Conservation (phyloP, 495 filamentous ascomycete species). For the Penicillium cosmopolitanum region DNA sequence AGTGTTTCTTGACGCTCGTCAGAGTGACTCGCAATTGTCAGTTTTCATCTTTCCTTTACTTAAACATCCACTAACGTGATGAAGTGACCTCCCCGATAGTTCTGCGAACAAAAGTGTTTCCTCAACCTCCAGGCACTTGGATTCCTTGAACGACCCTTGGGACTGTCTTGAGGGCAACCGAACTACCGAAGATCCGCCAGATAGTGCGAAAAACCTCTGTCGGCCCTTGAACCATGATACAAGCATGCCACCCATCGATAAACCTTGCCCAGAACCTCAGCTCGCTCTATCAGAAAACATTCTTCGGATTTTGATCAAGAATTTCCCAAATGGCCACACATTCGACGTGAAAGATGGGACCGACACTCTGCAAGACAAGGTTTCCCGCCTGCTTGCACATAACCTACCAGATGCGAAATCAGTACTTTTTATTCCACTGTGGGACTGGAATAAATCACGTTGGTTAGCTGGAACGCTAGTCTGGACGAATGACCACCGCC, state of each 20-base stretch:
- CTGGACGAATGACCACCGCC: constrained; percentile 55
- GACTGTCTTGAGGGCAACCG: neutral
- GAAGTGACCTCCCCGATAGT: neutral
- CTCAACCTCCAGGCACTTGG: neutral
- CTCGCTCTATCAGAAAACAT: constrained; percentile 1
- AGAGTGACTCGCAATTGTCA: constrained; percentile 17
- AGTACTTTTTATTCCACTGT: constrained; percentile 62
- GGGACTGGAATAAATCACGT: constrained; percentile 60
- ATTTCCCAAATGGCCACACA: neutral
- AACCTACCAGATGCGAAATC: constrained; percentile 50
- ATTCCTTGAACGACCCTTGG: neutral
- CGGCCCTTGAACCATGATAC: neutral
- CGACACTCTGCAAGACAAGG: neutral
- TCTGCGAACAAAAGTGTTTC: neutral
- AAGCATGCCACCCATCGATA: neutral
- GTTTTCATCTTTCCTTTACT: neutral
- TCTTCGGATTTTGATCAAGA: neutral
- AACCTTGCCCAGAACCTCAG: neutral
- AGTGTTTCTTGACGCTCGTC: constrained; percentile 37
- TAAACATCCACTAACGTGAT: neutral
- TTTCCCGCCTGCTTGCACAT: neutral
- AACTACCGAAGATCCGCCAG: neutral
- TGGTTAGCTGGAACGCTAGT: constrained; percentile 66
- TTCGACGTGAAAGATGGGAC: neutral
- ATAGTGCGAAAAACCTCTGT: neutral